These are phyloP conservation scores for Hypocrella siamensis DNA, from an alignment of 2,329 filamentous ascomycete genomes.

Conservation along the genomic window DNA sequence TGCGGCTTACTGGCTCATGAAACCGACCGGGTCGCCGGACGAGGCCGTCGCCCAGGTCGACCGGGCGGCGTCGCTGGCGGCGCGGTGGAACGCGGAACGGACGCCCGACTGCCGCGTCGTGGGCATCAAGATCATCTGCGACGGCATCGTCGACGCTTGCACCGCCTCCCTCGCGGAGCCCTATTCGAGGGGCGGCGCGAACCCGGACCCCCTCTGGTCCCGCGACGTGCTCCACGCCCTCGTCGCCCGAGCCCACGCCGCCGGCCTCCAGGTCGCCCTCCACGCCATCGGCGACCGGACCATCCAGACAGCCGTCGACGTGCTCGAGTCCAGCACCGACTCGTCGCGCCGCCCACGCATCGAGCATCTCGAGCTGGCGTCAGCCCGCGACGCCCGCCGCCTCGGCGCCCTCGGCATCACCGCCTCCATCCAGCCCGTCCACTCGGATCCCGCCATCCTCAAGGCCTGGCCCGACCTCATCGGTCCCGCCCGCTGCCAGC, in stretches of 20 bases:
- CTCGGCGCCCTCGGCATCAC: constrained; percentile 45
- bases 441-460: constrained; percentile 44
- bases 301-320: constrained; percentile 40
- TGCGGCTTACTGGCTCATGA: constrained; percentile 41
- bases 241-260: constrained; percentile 34
- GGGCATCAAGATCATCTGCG: constrained; percentile 49
- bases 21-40: constrained; percentile 25
- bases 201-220: constrained; percentile 38
- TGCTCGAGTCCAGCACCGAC: constrained; percentile 26
- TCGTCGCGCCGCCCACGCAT: constrained; percentile 41
- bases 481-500: constrained; percentile 33
- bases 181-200: constrained; percentile 33
- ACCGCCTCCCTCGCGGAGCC: constrained; percentile 45
- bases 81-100: constrained; percentile 15
- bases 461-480: constrained; percentile 44
- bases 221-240: constrained; percentile 34
- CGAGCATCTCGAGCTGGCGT: constrained; percentile 48
- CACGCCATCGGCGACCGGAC: constrained; percentile 51
- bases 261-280: constrained; percentile 43
- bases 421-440: constrained; percentile 41
- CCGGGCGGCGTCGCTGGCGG: constrained; percentile 28
- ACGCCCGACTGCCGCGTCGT: constrained; percentile 31
- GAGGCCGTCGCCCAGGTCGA: constrained; percentile 30
- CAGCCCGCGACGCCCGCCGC: constrained; percentile 34
- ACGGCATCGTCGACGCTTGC: constrained; percentile 50